Conservation (phyloP, 768 basidiomycete genomes). For the Russula brevipes region DNA sequence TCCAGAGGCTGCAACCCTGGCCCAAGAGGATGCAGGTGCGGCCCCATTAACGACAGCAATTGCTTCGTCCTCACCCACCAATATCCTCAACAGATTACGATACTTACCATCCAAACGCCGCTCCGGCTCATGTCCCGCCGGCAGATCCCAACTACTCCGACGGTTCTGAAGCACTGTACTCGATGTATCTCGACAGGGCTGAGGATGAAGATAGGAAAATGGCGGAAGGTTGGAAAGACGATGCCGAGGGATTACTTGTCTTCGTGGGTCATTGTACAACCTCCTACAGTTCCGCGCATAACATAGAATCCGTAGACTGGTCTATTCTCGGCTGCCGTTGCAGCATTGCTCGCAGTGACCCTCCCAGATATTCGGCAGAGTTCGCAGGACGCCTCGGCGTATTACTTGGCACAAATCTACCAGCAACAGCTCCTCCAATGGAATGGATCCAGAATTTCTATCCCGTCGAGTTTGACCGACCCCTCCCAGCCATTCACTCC, state of each 20-base stretch:
- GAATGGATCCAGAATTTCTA: neutral
- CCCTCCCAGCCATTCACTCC: conserved; percentile 19
- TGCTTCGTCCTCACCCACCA: neutral
- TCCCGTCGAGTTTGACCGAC: neutral
- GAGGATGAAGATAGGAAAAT: conserved; percentile 11
- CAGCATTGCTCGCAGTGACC: conserved; percentile 15
- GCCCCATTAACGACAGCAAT: neutral
- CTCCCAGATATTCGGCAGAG: conserved; percentile 5
- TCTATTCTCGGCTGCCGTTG: conserved; percentile 22
- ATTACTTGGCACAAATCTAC: conserved; percentile 14
- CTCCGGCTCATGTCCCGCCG: neutral
- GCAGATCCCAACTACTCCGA: neutral
- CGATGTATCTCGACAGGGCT: conserved; percentile 18
- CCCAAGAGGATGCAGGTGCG: neutral
- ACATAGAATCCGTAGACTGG: conserved; percentile 6
- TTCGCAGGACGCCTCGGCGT: neutral
- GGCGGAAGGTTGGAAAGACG: conserved; percentile 20
- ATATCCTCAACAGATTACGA: neutral
- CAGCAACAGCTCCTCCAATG: neutral
- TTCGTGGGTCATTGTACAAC: conserved; percentile 1
- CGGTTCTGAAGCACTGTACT: conserved; percentile 10
- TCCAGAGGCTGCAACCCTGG: neutral
- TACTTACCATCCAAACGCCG: no score
- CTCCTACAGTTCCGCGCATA: neutral
- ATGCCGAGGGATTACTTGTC: conserved; percentile 19